These are phyloP conservation scores for Tetracladium marchalianum DNA, from an alignment of 495 filamentous ascomycete genomes.

Conservation along the genomic window DNA sequence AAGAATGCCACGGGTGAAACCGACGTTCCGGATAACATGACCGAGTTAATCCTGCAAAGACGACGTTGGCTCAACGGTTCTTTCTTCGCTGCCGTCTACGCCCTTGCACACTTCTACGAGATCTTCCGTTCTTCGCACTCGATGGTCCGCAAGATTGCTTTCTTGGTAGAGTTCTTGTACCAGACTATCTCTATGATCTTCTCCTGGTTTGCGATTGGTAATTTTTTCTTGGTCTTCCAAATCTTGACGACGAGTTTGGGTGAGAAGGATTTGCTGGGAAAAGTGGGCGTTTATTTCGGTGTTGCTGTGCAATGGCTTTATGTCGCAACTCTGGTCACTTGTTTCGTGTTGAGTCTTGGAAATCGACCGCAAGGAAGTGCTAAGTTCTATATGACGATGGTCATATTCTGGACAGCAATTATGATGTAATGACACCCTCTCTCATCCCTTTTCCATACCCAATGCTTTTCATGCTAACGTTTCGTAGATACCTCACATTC, in stretches of 20 bases:
- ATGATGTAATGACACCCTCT: constrained; percentile 91
- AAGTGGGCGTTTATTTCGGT: constrained; percentile 75
- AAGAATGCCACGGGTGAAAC: constrained; percentile 92
- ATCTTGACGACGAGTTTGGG: constrained; percentile 62
- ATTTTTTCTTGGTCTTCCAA: constrained; percentile 39
- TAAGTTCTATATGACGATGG: constrained; percentile 63
- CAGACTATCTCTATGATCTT: constrained; percentile 82
- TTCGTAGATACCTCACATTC: constrained; percentile 66
- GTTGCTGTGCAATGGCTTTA: constrained; percentile 71
- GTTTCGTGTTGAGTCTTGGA: constrained; percentile 95
- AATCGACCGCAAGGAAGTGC: constrained; percentile 93
- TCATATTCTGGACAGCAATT: constrained; percentile 69
- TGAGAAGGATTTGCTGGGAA: constrained; percentile 77
- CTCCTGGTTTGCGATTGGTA: constrained; percentile 82
- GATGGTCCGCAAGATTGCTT: constrained; percentile 69
- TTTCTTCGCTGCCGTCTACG: constrained; percentile 96
- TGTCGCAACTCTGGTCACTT: constrained; percentile 74
- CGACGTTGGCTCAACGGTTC: constrained; percentile 95
- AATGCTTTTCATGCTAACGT: constrained; percentile 3
- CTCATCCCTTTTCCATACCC: constrained; percentile 40
- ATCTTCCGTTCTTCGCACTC: constrained; percentile 90
- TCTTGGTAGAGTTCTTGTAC: constrained; percentile 92
- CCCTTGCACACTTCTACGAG: constrained; percentile 84
- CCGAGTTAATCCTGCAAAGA: constrained; percentile 91
- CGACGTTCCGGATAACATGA: constrained; percentile 83